Evolutionary conservation across 179 eudicot genomes (phyloP).

Genomic region (Beta corolliflora): DNA sequence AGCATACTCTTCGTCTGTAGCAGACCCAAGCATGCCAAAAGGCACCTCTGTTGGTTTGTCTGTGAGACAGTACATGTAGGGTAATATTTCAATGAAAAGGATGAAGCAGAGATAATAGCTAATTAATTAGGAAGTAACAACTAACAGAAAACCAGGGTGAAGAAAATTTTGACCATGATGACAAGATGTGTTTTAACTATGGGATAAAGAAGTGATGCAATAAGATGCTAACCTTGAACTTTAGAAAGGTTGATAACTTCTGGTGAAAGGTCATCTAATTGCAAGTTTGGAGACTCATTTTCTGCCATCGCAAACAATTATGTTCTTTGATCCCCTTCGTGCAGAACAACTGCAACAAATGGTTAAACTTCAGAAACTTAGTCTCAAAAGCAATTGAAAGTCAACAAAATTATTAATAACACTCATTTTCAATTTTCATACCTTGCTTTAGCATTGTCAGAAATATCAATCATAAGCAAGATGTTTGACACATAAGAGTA

Average conservation of each 20-base stretch:
- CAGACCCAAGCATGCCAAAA: constrained; percentile 24
- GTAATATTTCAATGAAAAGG: constrained; percentile 1
- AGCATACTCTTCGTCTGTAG: constrained; percentile 29
- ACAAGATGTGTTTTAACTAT: background rate
- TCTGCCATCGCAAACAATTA: constrained; percentile 23
- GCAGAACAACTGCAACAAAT: constrained; percentile 1
- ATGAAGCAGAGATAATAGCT: background rate
- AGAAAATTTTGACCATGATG: background rate
- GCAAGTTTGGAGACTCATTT: constrained; percentile 5
- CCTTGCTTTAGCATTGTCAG: background rate
- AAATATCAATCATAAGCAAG: too few species aligned
- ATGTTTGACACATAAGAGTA: too few species aligned
- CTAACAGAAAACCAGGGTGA: background rate
- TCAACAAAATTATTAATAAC: background rate
- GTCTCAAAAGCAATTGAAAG: background rate
- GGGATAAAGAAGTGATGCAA: background rate
- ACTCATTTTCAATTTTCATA: background rate
- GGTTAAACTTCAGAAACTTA: background rate
- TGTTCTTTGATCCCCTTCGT: background rate
- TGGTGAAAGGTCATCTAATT: constrained; percentile 11
- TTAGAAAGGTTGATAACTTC: constrained; percentile 15
- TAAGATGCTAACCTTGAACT: constrained; percentile 24
- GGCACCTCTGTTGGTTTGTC: constrained; percentile 21
- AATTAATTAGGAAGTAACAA: background rate
- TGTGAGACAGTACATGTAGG: background rate